A percentile compares a stretch with the other conserved stretches of the same genome.
These are phyloP conservation scores for Hypsizygus marmoreus DNA, from an alignment of 768 basidiomycete species.

Conservation along the genomic window DNA sequence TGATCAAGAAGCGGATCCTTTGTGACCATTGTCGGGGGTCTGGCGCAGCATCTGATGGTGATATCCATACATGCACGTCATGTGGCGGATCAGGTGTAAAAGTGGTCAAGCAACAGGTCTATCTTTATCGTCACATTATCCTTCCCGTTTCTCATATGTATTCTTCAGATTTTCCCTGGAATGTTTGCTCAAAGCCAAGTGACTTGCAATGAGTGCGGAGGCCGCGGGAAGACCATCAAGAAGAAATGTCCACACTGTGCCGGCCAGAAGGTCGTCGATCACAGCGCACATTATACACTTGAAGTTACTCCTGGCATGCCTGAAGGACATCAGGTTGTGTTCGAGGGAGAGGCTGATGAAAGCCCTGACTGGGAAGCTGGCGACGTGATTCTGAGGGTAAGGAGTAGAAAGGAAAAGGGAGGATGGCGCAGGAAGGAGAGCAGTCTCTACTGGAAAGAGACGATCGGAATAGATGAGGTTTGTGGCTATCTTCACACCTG, in stretches of 20 bases:
- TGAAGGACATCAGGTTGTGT: conserved; percentile 90
- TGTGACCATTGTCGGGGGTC: conserved; percentile 97
- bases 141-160: neutral
- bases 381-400: conserved; percentile 85
- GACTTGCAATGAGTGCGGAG: conserved; percentile 82
- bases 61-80: conserved; percentile 83
- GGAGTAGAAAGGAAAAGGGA: conserved; percentile 75
- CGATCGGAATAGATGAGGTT: conserved; percentile 90
- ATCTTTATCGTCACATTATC: neutral
- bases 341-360: conserved; percentile 97
- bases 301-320: conserved; percentile 88
- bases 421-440: conserved; percentile 89
- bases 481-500: conserved; percentile 18
- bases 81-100: conserved; percentile 88
- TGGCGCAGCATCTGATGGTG: conserved; percentile 86
- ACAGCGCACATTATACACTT: conserved; percentile 79
- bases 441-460: conserved; percentile 90
- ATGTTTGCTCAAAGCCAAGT: conserved; percentile 92
- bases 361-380: conserved; percentile 95
- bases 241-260: conserved; percentile 80
- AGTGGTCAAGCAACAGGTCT: conserved; percentile 78
- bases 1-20: conserved; percentile 87
- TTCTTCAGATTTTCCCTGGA: conserved; percentile 80
- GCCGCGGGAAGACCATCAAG: conserved; percentile 79
- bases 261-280: conserved; percentile 81